Evolutionary conservation across 176 grass and related monocot species (phyloP).

Genomic region (Triticum dicoccoides): DNA sequence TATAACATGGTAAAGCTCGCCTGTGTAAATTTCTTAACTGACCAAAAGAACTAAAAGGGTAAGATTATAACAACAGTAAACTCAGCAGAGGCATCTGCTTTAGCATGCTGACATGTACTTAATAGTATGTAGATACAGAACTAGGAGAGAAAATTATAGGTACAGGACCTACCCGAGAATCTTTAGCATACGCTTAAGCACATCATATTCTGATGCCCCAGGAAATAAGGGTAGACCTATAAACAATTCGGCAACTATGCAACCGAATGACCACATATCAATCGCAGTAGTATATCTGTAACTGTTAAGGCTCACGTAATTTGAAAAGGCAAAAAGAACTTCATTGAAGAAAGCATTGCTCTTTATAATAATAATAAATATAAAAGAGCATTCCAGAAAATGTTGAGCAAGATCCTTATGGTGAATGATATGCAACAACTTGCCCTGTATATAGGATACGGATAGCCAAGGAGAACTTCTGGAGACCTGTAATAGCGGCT

Average conservation of each 20-base stretch:
- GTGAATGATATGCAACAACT: slow-evolving; percentile 18
- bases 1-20: background rate
- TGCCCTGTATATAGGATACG: slow-evolving; percentile 69
- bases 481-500: slow-evolving; percentile 99
- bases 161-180: slow-evolving; percentile 69
- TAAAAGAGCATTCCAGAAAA: slow-evolving; percentile 13
- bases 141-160: background rate
- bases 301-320: slow-evolving; percentile 51
- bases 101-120: background rate
- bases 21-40: slow-evolving; percentile 2
- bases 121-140: slow-evolving; percentile 20
- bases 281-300: slow-evolving; percentile 84
- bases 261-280: slow-evolving; percentile 98
- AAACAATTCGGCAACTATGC: slow-evolving; percentile 92
- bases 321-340: background rate
- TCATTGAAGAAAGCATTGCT: background rate
- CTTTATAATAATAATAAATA: background rate
- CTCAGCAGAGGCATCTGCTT: background rate
- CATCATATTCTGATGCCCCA: slow-evolving; percentile 92
- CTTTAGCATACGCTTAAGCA: slow-evolving; percentile 78
- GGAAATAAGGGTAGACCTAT: slow-evolving; percentile 96
- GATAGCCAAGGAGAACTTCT: slow-evolving; percentile 96
- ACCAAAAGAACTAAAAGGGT: background rate
- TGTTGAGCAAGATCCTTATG: slow-evolving; percentile 2
- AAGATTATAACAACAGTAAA: background rate